Evolutionary conservation across 2,329 filamentous ascomycete species (phyloP).

Genomic region (Tolypocladium endophyticum): DNA sequence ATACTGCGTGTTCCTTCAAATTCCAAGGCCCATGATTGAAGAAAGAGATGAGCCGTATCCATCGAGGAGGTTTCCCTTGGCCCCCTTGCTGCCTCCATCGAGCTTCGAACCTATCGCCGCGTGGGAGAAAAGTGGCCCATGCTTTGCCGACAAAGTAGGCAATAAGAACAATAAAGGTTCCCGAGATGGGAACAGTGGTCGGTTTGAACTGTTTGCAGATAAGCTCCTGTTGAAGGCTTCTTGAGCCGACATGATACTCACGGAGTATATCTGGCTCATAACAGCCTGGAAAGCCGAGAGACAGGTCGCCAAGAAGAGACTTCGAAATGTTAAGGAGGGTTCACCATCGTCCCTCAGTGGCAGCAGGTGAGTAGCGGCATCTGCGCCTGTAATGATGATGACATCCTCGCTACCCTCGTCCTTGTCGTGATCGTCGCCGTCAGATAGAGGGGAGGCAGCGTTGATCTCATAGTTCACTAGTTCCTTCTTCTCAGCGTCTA

Average conservation of each 20-base stretch:
- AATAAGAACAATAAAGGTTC: background rate
- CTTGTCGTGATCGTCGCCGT: background rate
- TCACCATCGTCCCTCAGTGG: background rate
- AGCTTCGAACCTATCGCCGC: conserved; percentile 37
- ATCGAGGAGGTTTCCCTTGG: conserved; percentile 28
- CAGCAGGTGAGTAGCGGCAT: background rate
- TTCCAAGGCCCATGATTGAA: conserved; percentile 41
- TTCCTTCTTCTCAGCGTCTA: background rate
- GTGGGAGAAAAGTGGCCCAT: conserved; percentile 15
- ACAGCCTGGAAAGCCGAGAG: background rate
- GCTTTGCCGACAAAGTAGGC: background rate
- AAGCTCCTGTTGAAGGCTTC: background rate
- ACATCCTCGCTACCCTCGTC: background rate
- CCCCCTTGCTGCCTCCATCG: conserved; percentile 32
- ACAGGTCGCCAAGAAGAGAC: background rate
- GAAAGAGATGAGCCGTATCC: conserved; percentile 29
- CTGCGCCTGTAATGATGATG: background rate
- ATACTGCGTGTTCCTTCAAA: conserved; percentile 46
- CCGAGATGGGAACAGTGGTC: background rate
- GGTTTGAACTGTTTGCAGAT: background rate
- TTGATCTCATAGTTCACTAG: background rate
- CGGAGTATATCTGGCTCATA: background rate
- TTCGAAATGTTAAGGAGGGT: background rate
- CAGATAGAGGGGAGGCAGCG: background rate
- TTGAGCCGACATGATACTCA: background rate